A percentile compares a stretch with the other conserved stretches of the same genome.
These are phyloP conservation scores for Phaeosphaeria sp. DNA, from an alignment of 2,329 filamentous ascomycete species.

Conservation along the genomic window DNA sequence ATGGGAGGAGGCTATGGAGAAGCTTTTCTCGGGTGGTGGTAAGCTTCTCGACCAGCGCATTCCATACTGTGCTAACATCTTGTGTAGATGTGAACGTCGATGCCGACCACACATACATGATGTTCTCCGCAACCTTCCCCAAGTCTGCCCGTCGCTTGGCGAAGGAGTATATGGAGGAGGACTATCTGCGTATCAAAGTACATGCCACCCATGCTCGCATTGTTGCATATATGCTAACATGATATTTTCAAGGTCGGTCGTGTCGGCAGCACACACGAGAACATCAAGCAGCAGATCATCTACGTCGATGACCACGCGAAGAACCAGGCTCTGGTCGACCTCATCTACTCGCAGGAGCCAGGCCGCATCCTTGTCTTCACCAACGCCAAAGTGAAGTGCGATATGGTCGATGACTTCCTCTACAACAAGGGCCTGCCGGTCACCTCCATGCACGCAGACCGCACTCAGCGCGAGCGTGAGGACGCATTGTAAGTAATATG, in stretches of 20 bases:
- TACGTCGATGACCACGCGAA: conserved; percentile 72
- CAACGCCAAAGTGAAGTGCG: conserved; percentile 78
- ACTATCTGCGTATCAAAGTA: conserved; percentile 75
- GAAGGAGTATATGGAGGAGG: conserved; percentile 73
- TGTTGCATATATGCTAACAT: not conserved
- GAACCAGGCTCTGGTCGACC: conserved; percentile 72
- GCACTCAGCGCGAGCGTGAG: conserved; percentile 90
- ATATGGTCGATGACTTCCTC: conserved; percentile 85
- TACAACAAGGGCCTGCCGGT: conserved; percentile 81
- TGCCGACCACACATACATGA: conserved; percentile 71
- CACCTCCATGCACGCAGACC: conserved; percentile 86
- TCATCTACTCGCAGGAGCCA: conserved; percentile 74
- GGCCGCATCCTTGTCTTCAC: conserved; percentile 88
- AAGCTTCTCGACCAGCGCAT: conserved; percentile 46
- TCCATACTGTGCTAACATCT: conserved; percentile 13
- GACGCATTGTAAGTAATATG: conserved; percentile 73
- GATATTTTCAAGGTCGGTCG: conserved; percentile 68
- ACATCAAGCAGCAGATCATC: conserved; percentile 80
- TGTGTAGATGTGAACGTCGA: conserved; percentile 74
- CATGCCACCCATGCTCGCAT: not conserved
- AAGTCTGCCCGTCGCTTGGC: conserved; percentile 79
- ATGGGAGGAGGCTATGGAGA: conserved; percentile 78
- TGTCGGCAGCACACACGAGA: conserved; percentile 79
- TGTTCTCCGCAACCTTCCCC: conserved; percentile 96
- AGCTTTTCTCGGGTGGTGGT: conserved; percentile 83